Evolutionary conservation across 1,284 basidiomycete species (phyloP), one percentile per base, ranked within the genome.

Genomic region (Puccinia polysora): DNA sequence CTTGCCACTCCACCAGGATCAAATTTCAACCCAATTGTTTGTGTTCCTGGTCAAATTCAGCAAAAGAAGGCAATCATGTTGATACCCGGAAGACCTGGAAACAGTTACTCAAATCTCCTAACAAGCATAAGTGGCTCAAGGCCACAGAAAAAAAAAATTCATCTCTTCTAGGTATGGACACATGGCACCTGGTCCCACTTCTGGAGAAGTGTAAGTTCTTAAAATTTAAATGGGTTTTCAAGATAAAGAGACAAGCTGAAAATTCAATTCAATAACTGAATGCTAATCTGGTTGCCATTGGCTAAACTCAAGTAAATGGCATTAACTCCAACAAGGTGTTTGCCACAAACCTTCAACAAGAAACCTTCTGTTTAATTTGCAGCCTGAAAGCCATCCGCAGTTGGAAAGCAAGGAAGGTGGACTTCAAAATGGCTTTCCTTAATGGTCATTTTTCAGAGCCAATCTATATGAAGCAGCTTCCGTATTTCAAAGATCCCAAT

Each of bases 221-320:
- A 14, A 50, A 65, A n/a, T 49, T 7, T 2, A 65, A 65, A 28
- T 65, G 62, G 62, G 62, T 65, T 2, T 65, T 65, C 23, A 65
- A 49, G 25, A 20, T 49, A 2, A 65, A 65, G 20, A 40, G 30
- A 15, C 28, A 30, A 4, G n/a, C 30, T 18, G 20, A 65, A 3
- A 20, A 23, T 2, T 30, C 62, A 47, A 25, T 65, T n/a, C 20
- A 32, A 8, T 49, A 65, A 47, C 40, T 49, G 23, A 65, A 65
- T 20, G 62, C 59, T 15, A n/a, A 30, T 2, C 40, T 40, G 5
- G 59, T 63, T 3, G 59, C 59, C 14, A 63, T 40, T 20, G 38
- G 38, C n/a, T n/a, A n/a, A n/a, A n/a, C n/a, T n/a, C n/a, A n/a
- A n/a, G n/a, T n/a, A n/a, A n/a, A n/a, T n/a, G n/a, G n/a, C n/a